phyloP scores from a whole-genome alignment of 2,329 filamentous ascomycete species.

The Pezicula radicicola region DNA sequence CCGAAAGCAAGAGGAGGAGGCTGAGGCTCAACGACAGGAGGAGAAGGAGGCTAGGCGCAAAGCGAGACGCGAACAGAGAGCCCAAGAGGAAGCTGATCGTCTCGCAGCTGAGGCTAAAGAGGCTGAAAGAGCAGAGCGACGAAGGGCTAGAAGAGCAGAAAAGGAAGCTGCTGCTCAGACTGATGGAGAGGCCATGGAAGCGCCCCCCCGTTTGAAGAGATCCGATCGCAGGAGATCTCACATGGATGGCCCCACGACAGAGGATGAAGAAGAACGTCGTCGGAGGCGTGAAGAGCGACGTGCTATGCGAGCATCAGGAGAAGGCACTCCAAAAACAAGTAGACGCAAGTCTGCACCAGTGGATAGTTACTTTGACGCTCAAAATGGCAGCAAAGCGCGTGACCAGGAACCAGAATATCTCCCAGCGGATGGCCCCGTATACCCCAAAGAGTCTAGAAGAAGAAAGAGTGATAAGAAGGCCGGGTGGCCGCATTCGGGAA shows the following conservation, averaged over 20 bases:
- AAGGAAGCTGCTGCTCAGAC: conserved; percentile 44
- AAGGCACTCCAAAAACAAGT: conserved; percentile 27
- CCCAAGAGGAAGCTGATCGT: conserved; percentile 38
- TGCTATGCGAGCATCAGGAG: conserved; percentile 32
- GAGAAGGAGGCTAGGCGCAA: conserved; percentile 58
- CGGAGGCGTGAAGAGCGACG: conserved; percentile 51
- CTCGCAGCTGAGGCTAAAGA: conserved; percentile 32
- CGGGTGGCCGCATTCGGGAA: conserved; percentile 61
- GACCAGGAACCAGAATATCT: conserved; percentile 21
- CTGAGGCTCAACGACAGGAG: conserved; percentile 49
- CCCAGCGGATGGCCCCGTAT: conserved; percentile 22
- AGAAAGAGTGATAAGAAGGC: conserved; percentile 25
- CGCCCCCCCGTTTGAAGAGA: conserved; percentile 34
- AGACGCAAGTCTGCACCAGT: conserved; percentile 40
- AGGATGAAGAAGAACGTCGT: conserved; percentile 53
- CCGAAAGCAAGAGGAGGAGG: conserved; percentile 53
- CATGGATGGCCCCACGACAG: conserved; percentile 34
- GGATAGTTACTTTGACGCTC: conserved; percentile 43
- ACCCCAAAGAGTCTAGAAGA: conserved; percentile 18
- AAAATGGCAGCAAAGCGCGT: conserved; percentile 38
- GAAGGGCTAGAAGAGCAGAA: conserved; percentile 40
- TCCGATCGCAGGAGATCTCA: conserved; percentile 48
- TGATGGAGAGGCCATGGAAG: conserved; percentile 45
- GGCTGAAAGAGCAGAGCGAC: conserved; percentile 45
- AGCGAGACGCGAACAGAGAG: conserved; percentile 50